These are phyloP conservation scores for Gossypium anomalum DNA, from an alignment of 345 rosid genomes.

Conservation along the genomic window DNA sequence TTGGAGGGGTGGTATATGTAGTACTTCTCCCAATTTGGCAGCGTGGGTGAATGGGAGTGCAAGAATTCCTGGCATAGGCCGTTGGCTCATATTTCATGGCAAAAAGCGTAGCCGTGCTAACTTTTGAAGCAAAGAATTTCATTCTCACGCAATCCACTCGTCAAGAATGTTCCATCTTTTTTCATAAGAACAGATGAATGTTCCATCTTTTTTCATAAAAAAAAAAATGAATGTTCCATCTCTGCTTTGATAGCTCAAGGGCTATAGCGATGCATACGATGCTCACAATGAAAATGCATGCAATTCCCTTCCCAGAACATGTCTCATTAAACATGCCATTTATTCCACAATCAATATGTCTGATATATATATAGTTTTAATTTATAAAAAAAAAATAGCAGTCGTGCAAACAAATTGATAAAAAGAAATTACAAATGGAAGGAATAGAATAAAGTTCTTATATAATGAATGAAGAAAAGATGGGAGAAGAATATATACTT, in stretches of 20 bases:
- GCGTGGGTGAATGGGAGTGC: no score
- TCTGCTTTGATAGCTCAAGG: no score
- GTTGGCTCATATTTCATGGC: not conserved
- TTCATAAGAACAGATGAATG: no score
- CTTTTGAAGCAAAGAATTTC: conserved; percentile 1
- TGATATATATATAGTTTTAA: not conserved
- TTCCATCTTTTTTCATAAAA: no score
- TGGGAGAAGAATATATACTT: not conserved
- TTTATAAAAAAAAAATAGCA: not conserved
- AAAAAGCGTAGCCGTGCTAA: not conserved
- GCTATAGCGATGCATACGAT: no score
- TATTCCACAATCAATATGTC: not conserved
- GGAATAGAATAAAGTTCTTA: not conserved
- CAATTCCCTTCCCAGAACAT: no score
- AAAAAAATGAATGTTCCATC: no score
- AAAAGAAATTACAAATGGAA: not conserved
- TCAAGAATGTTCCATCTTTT: not conserved
- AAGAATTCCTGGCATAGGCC: not conserved
- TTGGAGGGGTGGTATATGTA: no score
- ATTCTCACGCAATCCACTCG: not conserved
- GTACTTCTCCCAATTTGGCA: no score
- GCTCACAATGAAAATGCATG: no score
- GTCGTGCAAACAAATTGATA: not conserved
- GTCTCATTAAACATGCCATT: no score
- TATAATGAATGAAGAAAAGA: not conserved